Conservation (phyloP, 108 stramenopile genomes). For the Hondaea fermentalgiana region DNA sequence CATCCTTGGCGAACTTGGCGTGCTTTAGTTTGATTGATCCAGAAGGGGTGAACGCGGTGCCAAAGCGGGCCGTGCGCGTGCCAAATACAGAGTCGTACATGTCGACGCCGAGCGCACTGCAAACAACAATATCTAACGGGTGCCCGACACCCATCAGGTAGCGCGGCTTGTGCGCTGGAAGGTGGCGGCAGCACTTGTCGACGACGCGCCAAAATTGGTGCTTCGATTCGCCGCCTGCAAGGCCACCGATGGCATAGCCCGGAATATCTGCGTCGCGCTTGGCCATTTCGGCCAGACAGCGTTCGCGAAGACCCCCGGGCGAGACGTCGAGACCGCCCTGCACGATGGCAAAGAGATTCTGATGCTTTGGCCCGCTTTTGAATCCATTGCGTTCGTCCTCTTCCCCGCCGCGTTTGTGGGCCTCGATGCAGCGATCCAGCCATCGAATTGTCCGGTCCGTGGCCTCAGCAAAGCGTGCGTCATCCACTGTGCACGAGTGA, state of each 20-base stretch:
- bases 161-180: conserved; percentile 78
- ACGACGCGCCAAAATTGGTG: conserved; percentile 94
- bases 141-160: conserved; percentile 98
- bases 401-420: conserved; percentile 48
- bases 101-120: conserved; percentile 89
- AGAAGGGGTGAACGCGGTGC: conserved; percentile 69
- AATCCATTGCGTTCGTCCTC: neutral
- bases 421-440: conserved; percentile 84
- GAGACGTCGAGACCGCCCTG: conserved; percentile 87
- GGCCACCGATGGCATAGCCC: conserved; percentile 93
- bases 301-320: conserved; percentile 77
- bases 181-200: conserved; percentile 68
- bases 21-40: conserved; percentile 66
- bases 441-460: conserved; percentile 81
- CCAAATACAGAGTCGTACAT: conserved; percentile 99
- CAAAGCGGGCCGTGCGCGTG: conserved; percentile 90
- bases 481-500: conserved; percentile 55
- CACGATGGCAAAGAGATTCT: conserved; percentile 86
- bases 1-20: conserved; percentile 58
- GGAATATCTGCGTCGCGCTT: conserved; percentile 66
- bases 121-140: conserved; percentile 92
- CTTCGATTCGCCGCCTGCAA: conserved; percentile 91
- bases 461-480: conserved; percentile 69
- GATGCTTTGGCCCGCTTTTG: conserved; percentile 39
- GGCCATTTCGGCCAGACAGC: conserved; percentile 77